These are phyloP conservation scores for Aspergillus ellipticus DNA, from an alignment of 495 filamentous ascomycete species.

Conservation along the genomic window DNA sequence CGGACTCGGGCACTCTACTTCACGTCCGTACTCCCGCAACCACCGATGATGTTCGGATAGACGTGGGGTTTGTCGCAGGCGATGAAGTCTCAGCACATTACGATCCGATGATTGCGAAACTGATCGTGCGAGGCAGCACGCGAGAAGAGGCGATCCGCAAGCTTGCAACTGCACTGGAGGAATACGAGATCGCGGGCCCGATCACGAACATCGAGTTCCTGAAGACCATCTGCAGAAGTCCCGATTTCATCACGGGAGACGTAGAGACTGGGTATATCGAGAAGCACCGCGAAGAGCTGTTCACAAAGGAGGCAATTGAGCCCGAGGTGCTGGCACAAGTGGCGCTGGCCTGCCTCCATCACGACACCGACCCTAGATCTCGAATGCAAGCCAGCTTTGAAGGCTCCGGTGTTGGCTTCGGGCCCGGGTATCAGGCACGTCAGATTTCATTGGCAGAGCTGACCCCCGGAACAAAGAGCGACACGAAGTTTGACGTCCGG, in stretches of 20 bases:
- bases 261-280: slow-evolving; percentile 97
- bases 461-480: slow-evolving; percentile 21
- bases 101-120: slow-evolving; percentile 98
- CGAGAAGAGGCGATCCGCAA: slow-evolving; percentile 81
- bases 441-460: slow-evolving; percentile 51
- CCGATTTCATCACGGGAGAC: slow-evolving; percentile 78
- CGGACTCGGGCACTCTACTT: slow-evolving; percentile 84
- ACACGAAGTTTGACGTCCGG: slow-evolving; percentile 56
- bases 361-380: slow-evolving; percentile 24
- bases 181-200: slow-evolving; percentile 89
- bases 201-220: slow-evolving; percentile 97
- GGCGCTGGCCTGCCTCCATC: slow-evolving; percentile 65
- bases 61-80: slow-evolving; percentile 86
- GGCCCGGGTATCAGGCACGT: slow-evolving; percentile 48
- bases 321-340: slow-evolving; percentile 78
- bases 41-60: slow-evolving; percentile 74
- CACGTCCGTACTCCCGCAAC: slow-evolving; percentile 73
- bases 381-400: slow-evolving; percentile 21
- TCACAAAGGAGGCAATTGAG: slow-evolving; percentile 48
- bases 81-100: slow-evolving; percentile 95
- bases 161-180: slow-evolving; percentile 72
- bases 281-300: slow-evolving; percentile 75
- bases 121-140: slow-evolving; percentile 82
- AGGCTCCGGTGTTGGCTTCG: slow-evolving; percentile 49
- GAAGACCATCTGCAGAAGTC: slow-evolving; percentile 75